Evolutionary conservation across 345 rosid species (phyloP).

Genomic region (Heritiera littoralis): DNA sequence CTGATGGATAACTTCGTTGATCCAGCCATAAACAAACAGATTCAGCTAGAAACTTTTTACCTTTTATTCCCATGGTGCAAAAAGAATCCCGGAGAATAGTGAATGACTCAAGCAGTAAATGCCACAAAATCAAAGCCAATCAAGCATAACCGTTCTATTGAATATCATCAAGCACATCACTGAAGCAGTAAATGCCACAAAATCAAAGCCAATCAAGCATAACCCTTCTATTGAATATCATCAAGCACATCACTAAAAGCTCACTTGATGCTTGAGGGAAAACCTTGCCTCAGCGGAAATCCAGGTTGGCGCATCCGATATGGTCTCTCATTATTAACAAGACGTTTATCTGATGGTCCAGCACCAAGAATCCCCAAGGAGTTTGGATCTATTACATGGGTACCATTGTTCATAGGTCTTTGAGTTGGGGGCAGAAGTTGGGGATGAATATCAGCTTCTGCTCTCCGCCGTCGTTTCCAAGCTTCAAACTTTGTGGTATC

Average conservation of each 20-base stretch:
- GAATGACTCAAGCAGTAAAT: slow-evolving; percentile 24
- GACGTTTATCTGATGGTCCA: slow-evolving; percentile 63
- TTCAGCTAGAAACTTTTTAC: slow-evolving; percentile 20
- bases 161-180: slow-evolving; percentile 17
- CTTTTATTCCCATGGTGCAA: slow-evolving; percentile 34
- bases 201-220: slow-evolving; percentile 22
- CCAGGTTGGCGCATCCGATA: slow-evolving; percentile 61
- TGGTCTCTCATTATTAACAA: slow-evolving; percentile 49
- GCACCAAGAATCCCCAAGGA: slow-evolving; percentile 95
- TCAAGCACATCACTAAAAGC: slow-evolving; percentile 3
- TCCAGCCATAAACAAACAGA: slow-evolving; percentile 26
- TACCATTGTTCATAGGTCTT: slow-evolving; percentile 42
- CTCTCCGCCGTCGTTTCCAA: slow-evolving; percentile 86
- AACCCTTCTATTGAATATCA: slow-evolving; percentile 25
- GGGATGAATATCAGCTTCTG: slow-evolving; percentile 51
- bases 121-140: slow-evolving; percentile 28
- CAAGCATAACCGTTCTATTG: slow-evolving; percentile 19
- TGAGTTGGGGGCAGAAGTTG: slow-evolving; percentile 45
- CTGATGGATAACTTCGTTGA: slow-evolving; percentile 21
- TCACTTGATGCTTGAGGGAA: slow-evolving; percentile 47
- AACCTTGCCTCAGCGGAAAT: slow-evolving; percentile 56
- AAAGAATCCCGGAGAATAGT: slow-evolving; percentile 41
- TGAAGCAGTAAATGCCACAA: too few relatives aligned
- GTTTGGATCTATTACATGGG: slow-evolving; percentile 54
- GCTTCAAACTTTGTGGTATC: slow-evolving; percentile 80